Evolutionary conservation across 1,284 basidiomycete genomes (phyloP).

Genomic region (Ganoderma lingzhi): DNA sequence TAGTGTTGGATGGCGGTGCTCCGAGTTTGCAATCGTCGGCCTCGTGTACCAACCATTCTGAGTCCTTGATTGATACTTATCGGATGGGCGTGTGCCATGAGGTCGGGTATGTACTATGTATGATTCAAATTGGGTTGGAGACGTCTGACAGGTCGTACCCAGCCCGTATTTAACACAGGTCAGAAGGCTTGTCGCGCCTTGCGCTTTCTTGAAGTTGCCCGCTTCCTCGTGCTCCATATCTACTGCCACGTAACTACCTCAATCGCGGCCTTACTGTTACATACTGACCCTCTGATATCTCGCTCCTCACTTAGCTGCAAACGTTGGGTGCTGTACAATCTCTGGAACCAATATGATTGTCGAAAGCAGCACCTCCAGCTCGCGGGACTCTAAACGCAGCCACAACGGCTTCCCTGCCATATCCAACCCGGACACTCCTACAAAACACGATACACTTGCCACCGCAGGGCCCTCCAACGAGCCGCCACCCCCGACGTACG

Average conservation of each 20-base stretch:
- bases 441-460: too few species aligned
- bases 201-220: too few species aligned
- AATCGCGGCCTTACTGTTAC: neutral
- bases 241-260: neutral
- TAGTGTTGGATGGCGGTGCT: neutral
- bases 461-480: constrained; percentile 1
- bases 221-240: too few species aligned
- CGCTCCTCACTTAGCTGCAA: neutral
- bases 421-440: neutral
- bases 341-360: neutral
- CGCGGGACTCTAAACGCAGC: neutral
- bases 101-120: neutral
- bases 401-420: neutral
- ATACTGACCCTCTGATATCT: neutral
- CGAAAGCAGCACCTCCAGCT: neutral
- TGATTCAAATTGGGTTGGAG: neutral
- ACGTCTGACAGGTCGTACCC: neutral
- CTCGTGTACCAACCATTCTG: neutral
- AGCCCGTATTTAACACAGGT: neutral
- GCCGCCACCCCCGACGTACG: constrained; percentile 6
- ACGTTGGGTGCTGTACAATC: neutral
- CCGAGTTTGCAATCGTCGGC: neutral
- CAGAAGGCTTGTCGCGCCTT: neutral
- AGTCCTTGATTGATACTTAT: neutral
- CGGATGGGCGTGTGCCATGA: neutral